phyloP scores from a whole-genome alignment of 805 yeast species.

The Candida ovalis region DNA sequence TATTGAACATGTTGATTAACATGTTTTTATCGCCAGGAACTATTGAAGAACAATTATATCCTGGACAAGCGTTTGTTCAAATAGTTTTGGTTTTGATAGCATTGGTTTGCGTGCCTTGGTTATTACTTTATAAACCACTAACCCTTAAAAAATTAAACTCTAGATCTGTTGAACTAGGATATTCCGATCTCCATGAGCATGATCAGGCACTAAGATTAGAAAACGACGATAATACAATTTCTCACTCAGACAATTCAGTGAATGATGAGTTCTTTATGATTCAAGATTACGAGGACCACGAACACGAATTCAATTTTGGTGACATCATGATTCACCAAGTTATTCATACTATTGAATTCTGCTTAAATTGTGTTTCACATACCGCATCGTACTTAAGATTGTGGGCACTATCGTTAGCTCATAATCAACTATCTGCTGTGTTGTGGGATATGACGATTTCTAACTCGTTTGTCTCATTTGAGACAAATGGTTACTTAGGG shows the following conservation, averaged over 20 bases:
- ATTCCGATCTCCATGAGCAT: slow-evolving; percentile 41
- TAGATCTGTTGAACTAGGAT: slow-evolving; percentile 46
- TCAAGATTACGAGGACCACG: slow-evolving; percentile 32
- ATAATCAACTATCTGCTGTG: slow-evolving; percentile 72
- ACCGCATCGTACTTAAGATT: slow-evolving; percentile 75
- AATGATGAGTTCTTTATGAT: slow-evolving; percentile 26
- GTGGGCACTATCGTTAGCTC: slow-evolving; percentile 79
- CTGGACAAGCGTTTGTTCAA: slow-evolving; percentile 63
- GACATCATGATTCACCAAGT: slow-evolving; percentile 77
- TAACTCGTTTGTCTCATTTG: slow-evolving; percentile 47
- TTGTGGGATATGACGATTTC: slow-evolving; percentile 74
- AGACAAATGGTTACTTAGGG: slow-evolving; percentile 50
- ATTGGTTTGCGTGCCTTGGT: slow-evolving; percentile 70
- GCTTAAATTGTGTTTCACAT: slow-evolving; percentile 75
- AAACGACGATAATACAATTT: slow-evolving; percentile 21
- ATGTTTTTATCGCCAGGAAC: slow-evolving; percentile 75
- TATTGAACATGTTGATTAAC: slow-evolving; percentile 69
- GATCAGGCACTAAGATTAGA: slow-evolving; percentile 17
- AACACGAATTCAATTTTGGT: slow-evolving; percentile 48
- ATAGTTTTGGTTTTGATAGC: slow-evolving; percentile 55
- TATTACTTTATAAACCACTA: slow-evolving; percentile 63
- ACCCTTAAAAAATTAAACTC: slow-evolving; percentile 41
- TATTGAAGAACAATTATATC: slow-evolving; percentile 60
- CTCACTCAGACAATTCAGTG: slow-evolving; percentile 21
- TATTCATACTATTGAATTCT: slow-evolving; percentile 76